Evolutionary conservation across 345 rosid genomes (phyloP), one percentile per base, ranked within the genome.

Genomic region (Sonneratia caseolaris): DNA sequence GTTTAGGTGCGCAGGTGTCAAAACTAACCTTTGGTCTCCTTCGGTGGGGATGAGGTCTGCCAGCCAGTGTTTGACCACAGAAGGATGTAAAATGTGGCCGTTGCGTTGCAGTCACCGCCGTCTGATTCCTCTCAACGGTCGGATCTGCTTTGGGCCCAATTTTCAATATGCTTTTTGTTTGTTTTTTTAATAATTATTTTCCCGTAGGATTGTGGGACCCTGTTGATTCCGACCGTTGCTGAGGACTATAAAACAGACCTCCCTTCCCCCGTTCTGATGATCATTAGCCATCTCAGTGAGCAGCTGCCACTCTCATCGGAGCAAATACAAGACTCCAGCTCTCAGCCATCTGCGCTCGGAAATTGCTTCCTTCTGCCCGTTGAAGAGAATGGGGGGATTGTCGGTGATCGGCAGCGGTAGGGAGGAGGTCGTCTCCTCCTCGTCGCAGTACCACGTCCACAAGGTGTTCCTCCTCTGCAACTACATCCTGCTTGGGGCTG

Each of bases 401-500:
- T 66, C 69, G 37, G 57, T 65, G 22, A 27, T 69, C 8, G 48
- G 27, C 53, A 1, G 18, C 12, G 66, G 51, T 2, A 13, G 51
- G 14, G 15, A 13, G 14, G 51, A 37, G 37, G 73, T 57, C 32
- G 73, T 57, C 32, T 27, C 32, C 47, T 68, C 76, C 14, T 7
- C 57, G 5, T 47, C 43, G 27, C 88, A 88, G 65, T 73, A 80
- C 76, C 78, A 77, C 38, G 85, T 89, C 19, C 98, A 88, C 86
- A 91, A 85, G 75, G 71, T 85, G 55, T 93, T 93, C 86, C 84
- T 91, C 70, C 81, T 86, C 72, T 79, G 88, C 81, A 94, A 94
- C 88, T 91, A 90, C 88, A 82, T 91, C 66, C 95, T 93, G 27
- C 90, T 93, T 0, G 94, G 96, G 2, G 89, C 97, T 3, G 96